phyloP scores from a whole-genome alignment of 2,329 filamentous ascomycete species.

The Trichoderma gracile region DNA sequence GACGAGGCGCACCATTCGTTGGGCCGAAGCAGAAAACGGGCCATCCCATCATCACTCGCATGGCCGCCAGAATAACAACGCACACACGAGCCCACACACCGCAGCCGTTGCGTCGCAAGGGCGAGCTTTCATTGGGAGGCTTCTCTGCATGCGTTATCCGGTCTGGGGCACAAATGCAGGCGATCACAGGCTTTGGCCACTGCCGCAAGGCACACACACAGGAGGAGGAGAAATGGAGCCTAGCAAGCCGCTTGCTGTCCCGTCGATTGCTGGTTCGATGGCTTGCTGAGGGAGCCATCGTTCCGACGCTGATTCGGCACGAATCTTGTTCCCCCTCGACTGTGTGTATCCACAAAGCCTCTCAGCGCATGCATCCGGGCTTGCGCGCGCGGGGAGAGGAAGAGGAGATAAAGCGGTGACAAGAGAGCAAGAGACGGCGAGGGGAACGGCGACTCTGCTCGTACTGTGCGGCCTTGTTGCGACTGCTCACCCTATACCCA shows the following conservation, averaged over 20 bases:
- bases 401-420: slow-evolving; percentile 14
- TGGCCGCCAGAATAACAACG: slow-evolving; percentile 25
- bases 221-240: slow-evolving; percentile 15
- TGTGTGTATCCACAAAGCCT: slow-evolving; percentile 20
- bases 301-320: slow-evolving; percentile 22
- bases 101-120: slow-evolving; percentile 20
- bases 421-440: neutral
- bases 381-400: neutral
- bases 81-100: slow-evolving; percentile 22
- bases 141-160: slow-evolving; percentile 21
- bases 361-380: slow-evolving; percentile 20
- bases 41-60: slow-evolving; percentile 23
- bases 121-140: slow-evolving; percentile 21
- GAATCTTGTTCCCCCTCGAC: slow-evolving; percentile 10
- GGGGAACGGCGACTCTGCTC: neutral
- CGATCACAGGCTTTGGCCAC: slow-evolving; percentile 26
- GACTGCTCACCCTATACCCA: slow-evolving; percentile 6
- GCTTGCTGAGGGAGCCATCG: neutral
- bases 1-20: slow-evolving; percentile 15
- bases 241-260: neutral
- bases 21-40: slow-evolving; percentile 17
- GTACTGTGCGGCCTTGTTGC: slow-evolving; percentile 16
- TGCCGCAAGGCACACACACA: slow-evolving; percentile 27
- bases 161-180: slow-evolving; percentile 26
- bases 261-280: slow-evolving; percentile 10